Percentiles rank a stretch among this genome's conserved stretches.
Evolutionary conservation across 2,329 filamentous ascomycete genomes (phyloP).

Genomic region (Dactylellina cionopaga): DNA sequence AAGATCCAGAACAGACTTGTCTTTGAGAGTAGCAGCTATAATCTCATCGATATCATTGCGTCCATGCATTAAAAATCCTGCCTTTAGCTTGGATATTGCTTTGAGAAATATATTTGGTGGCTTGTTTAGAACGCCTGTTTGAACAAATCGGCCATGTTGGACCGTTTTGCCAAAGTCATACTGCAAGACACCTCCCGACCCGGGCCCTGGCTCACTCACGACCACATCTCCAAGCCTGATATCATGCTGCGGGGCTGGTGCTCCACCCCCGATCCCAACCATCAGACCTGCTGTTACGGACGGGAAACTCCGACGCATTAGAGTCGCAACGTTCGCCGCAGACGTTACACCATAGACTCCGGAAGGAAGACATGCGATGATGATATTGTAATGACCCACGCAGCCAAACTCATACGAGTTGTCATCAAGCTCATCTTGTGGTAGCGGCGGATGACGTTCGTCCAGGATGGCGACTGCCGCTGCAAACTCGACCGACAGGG

Average conservation of each 20-base stretch:
- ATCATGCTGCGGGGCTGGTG: not conserved
- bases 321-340: not conserved
- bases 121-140: conserved; percentile 8
- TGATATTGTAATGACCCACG: not conserved
- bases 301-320: conserved; percentile 3
- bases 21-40: not conserved
- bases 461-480: conserved; percentile 2
- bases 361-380: conserved; percentile 15
- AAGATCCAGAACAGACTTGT: not conserved
- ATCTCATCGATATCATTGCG: not conserved
- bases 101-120: conserved; percentile 8
- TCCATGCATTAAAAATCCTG: not conserved
- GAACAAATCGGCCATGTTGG: conserved; percentile 1
- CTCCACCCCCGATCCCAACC: conserved; percentile 15
- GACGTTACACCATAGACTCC: conserved; percentile 6
- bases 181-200: not conserved
- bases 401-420: conserved; percentile 6
- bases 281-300: not conserved
- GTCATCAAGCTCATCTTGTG: not conserved
- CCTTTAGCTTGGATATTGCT: not conserved
- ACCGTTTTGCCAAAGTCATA: conserved; percentile 23
- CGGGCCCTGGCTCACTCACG: not conserved
- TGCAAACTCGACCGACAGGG: not conserved
- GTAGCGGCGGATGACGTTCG: not conserved
- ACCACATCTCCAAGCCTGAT: too few relatives aligned